Evolutionary conservation across 2,329 filamentous ascomycete genomes (phyloP).

Genomic region (Fusarium sp.): DNA sequence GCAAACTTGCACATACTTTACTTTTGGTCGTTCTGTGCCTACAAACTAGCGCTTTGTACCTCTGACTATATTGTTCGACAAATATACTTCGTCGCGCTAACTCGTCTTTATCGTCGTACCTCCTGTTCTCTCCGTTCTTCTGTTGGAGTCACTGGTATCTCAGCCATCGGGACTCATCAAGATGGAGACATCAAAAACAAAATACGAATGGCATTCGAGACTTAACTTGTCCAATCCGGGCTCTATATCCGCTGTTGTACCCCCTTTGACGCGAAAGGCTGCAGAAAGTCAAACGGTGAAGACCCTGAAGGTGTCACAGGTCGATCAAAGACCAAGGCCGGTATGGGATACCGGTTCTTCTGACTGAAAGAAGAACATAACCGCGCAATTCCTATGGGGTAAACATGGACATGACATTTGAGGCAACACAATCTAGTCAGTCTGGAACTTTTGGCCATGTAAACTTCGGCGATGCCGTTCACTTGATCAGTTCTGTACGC

Average conservation of each 20-base stretch:
- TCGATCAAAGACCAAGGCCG: neutral
- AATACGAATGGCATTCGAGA: neutral
- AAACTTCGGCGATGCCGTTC: slow-evolving; percentile 12
- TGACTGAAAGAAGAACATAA: neutral
- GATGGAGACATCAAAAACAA: neutral
- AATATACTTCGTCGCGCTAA: no score
- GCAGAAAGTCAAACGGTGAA: slow-evolving; percentile 3
- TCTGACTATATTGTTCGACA: no score
- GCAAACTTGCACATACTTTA: no score
- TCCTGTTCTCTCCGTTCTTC: no score
- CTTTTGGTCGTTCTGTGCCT: no score
- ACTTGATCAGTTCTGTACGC: neutral
- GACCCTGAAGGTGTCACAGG: slow-evolving; percentile 1
- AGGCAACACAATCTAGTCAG: neutral
- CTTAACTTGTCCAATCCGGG: neutral
- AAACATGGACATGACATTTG: neutral
- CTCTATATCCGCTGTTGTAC: neutral
- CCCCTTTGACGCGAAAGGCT: neutral
- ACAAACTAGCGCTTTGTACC: no score
- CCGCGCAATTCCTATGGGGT: neutral
- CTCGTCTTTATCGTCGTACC: no score
- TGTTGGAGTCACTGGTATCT: no score
- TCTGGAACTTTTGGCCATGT: neutral
- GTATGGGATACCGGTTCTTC: neutral
- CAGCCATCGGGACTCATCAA: neutral